Evolutionary conservation across 257 asterid species (phyloP), one percentile per base, ranked within the genome.

Genomic region (Plantago elongata): DNA sequence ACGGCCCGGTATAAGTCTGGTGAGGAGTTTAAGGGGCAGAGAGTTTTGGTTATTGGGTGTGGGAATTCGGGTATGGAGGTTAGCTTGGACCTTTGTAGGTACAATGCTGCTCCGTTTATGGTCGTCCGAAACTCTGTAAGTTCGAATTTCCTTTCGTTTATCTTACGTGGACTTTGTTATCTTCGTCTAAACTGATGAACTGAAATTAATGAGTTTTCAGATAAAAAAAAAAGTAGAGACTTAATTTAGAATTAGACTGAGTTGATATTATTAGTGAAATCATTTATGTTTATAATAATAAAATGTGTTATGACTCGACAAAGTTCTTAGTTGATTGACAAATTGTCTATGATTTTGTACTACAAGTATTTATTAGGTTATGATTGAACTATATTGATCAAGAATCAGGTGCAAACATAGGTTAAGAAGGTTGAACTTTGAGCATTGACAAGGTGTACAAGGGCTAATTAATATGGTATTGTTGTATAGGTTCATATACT

Each of bases 61-160:
- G 98, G 98, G 0, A 91, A 91, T 72, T 91, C 98, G 5, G 98
- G 98, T 2, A 91, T 91, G 98, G 98, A 91, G 75, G 96, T 91
- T 46, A 76, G 95, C 63, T 75, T 91, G 7, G 98, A 91, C 72
- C 86, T 91, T 38, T 86, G 92, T 11, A 69, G 84, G 29, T 67
- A 81, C 40, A 69, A 83, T 61, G 96, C 96, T 3, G 60, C 0
- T 18, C 92, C 96, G 29, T 77, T 75, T 74, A 79, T 91, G 81
- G 98, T 91, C 45, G 98, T 86, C 69, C 61, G 96, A 59, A 88
- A 84, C 65, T 69, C 95, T 0, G 98, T 90, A 59, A 85, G 90
- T 75, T 16, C 5, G 17, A 1, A 12, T 45, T 47, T 15, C n/a
- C 11, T 58, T 55, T 43, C n/a, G 5, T 8, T 29, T n/a, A n/a